Conservation (phyloP, 495 filamentous ascomycete genomes). For the Xylaria cubensis region DNA sequence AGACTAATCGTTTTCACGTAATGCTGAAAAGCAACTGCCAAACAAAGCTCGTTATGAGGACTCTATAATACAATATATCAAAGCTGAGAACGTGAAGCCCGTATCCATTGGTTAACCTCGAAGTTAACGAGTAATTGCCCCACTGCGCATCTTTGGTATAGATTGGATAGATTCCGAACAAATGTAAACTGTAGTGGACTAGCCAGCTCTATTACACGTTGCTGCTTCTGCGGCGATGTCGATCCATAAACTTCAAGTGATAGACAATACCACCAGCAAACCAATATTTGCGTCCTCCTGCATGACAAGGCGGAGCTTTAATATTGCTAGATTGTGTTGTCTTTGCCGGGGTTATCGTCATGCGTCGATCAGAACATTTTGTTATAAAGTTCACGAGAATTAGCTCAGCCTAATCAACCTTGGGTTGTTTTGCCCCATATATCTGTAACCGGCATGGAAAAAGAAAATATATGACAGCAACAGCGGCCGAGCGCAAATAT, state of each 20-base stretch:
- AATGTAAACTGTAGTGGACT: background rate
- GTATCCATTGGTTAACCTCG: background rate
- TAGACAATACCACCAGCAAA: background rate
- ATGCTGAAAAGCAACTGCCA: background rate
- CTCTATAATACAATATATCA: background rate
- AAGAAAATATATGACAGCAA: slow-evolving; percentile 7
- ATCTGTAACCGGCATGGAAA: slow-evolving; percentile 3
- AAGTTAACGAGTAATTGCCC: background rate
- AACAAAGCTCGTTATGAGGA: background rate
- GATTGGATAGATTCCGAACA: background rate
- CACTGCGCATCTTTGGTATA: background rate
- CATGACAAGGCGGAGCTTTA: slow-evolving; percentile 4
- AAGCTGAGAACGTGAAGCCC: background rate
- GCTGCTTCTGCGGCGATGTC: background rate
- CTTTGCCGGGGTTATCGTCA: background rate
- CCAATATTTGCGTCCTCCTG: background rate
- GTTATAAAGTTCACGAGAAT: background rate
- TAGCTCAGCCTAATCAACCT: slow-evolving; percentile 1
- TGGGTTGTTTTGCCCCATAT: slow-evolving; percentile 7
- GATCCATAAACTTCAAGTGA: background rate
- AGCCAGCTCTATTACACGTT: background rate
- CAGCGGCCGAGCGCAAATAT: slow-evolving; percentile 14
- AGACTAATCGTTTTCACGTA: background rate
- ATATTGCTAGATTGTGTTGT: slow-evolving; percentile 10
- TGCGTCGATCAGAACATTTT: slow-evolving; percentile 14